Conservation (phyloP, 2,329 filamentous ascomycete species). For the Aschersonia sp. region DNA sequence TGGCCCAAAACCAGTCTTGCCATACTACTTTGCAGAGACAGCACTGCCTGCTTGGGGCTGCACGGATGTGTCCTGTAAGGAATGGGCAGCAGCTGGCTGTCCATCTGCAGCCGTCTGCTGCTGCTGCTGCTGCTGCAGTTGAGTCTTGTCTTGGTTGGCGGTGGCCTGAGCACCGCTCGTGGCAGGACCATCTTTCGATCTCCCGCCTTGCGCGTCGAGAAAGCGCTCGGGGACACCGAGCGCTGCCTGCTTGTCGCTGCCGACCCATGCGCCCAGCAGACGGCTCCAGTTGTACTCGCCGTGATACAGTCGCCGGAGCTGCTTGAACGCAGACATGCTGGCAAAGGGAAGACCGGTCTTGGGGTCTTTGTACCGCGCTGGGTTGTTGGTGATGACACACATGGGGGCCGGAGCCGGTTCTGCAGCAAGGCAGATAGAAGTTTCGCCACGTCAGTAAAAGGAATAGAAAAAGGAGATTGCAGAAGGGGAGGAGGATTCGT, state of each 20-base stretch:
- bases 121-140: no score
- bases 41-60: no score
- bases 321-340: conserved; percentile 65
- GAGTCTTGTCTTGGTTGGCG: no score
- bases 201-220: conserved; percentile 18
- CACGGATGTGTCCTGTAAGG: no score
- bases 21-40: no score
- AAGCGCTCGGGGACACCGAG: conserved; percentile 73
- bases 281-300: conserved; percentile 74
- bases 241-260: conserved; percentile 47
- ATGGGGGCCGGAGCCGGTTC: conserved; percentile 37
- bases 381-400: conserved; percentile 72
- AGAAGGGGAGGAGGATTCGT: not conserved
- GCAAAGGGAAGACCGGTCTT: conserved; percentile 70
- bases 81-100: no score
- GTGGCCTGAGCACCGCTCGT: no score
- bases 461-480: not conserved
- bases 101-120: no score
- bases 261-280: conserved; percentile 72
- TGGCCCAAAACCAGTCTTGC: no score
- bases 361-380: conserved; percentile 74
- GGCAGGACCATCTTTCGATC: no score
- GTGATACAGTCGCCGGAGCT: conserved; percentile 59
- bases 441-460: not conserved
- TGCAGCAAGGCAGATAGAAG: conserved; percentile 8